phyloP scores from a whole-genome alignment of 2,329 filamentous ascomycete species.

The Colletotrichum sp. region DNA sequence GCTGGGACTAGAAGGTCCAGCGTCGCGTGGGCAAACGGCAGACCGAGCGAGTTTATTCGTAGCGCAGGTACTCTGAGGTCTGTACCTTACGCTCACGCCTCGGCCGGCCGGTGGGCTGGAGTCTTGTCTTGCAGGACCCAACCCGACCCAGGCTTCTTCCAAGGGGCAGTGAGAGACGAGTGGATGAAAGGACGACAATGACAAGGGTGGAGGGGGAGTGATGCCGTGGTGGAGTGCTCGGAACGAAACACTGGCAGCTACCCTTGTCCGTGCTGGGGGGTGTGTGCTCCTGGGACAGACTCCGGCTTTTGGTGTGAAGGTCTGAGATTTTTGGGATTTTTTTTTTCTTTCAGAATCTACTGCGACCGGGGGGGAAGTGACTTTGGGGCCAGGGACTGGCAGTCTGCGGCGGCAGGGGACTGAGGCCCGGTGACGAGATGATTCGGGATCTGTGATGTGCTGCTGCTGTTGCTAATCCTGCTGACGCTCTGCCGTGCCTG shows the following conservation, averaged over 20 bases:
- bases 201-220: constrained; percentile 11
- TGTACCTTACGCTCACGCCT: constrained; percentile 17
- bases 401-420: constrained; percentile 15
- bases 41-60: constrained; percentile 21
- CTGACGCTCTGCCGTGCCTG: constrained; percentile 3
- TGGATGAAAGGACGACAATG: constrained; percentile 3
- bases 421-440: constrained; percentile 16
- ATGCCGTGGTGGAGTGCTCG: constrained; percentile 19
- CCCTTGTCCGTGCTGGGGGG: constrained; percentile 21
- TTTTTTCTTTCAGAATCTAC: background rate
- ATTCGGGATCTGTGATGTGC: constrained; percentile 12
- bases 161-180: constrained; percentile 4
- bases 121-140: background rate
- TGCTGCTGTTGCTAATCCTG: background rate
- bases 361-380: background rate
- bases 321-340: background rate
- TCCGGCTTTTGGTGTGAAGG: background rate
- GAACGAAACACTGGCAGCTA: constrained; percentile 23
- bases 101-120: constrained; percentile 1
- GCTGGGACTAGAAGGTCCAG: constrained; percentile 5
- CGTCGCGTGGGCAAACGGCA: constrained; percentile 21
- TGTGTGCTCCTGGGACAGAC: constrained; percentile 14
- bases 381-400: constrained; percentile 4
- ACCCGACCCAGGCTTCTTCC: background rate
- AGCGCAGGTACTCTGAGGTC: background rate